A percentile compares a stretch with the other conserved stretches of the same genome.
These are phyloP conservation scores for Actinidia arguta DNA, from an alignment of 179 eudicot species.

Conservation along the genomic window DNA sequence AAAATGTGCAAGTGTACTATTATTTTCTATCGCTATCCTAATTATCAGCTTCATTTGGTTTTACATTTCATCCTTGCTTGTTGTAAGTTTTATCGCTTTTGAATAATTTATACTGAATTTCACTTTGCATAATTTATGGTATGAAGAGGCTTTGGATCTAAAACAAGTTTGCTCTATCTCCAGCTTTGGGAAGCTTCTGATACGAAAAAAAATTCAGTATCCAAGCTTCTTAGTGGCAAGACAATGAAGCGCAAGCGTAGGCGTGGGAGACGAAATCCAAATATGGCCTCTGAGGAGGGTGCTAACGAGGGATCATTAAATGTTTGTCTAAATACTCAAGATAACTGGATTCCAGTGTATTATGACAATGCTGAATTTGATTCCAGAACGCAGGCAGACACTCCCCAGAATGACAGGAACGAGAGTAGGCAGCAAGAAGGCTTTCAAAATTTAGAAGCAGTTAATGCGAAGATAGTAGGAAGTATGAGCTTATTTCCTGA, in stretches of 20 bases:
- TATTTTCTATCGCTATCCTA: background rate
- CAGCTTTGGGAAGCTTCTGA: slow-evolving; percentile 10
- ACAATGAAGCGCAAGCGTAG: slow-evolving; percentile 87
- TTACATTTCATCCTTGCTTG: background rate
- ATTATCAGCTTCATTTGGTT: background rate
- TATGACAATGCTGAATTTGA: slow-evolving; percentile 42
- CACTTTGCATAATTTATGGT: background rate
- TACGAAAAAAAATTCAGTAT: background rate
- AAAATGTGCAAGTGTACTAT: background rate
- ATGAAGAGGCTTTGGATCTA: slow-evolving; percentile 9
- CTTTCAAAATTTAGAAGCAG: slow-evolving; percentile 38
- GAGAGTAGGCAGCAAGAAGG: slow-evolving; percentile 42
- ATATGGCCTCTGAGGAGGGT: slow-evolving; percentile 34
- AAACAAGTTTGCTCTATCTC: background rate
- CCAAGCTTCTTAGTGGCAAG: background rate
- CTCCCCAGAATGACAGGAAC: slow-evolving; percentile 44
- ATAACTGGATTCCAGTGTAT: slow-evolving; percentile 38
- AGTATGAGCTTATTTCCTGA: slow-evolving; percentile 54
- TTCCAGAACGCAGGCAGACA: slow-evolving; percentile 37
- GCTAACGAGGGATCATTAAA: slow-evolving; percentile 33
- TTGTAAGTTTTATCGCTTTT: background rate
- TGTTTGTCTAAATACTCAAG: slow-evolving; percentile 40
- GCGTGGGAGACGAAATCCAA: slow-evolving; percentile 62
- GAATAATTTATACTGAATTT: background rate
- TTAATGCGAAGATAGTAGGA: slow-evolving; percentile 55